Conservation (phyloP, 176 grass and related monocot species). For the Dendrocalamus sinicus region DNA sequence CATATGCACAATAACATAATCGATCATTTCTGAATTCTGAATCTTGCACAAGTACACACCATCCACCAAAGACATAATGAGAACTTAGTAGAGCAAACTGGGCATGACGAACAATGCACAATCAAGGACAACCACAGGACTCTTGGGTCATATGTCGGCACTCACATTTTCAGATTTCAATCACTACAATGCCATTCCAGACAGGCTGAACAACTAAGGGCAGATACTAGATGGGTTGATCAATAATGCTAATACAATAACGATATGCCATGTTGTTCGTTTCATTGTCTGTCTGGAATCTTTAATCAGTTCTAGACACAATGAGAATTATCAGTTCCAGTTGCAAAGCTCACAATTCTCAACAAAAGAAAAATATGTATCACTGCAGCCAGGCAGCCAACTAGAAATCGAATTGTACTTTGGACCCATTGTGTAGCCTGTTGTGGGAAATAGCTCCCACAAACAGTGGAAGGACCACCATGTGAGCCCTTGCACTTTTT, state of each 20-base stretch:
- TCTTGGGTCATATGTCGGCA: not conserved
- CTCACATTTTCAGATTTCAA: not conserved
- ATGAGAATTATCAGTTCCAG: not conserved
- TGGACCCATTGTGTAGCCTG: slow-evolving; percentile 6
- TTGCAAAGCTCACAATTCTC: slow-evolving; percentile 14
- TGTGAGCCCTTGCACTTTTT: not conserved
- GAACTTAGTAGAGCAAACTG: not conserved
- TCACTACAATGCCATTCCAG: not conserved
- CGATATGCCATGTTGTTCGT: not conserved
- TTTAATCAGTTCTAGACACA: slow-evolving; percentile 20
- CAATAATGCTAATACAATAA: not conserved
- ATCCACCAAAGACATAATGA: not conserved
- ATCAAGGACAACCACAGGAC: not conserved
- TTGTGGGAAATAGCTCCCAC: not conserved
- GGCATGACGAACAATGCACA: not conserved
- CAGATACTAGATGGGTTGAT: not conserved
- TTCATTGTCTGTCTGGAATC: slow-evolving; percentile 19
- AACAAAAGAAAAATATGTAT: not conserved
- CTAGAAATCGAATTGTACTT: slow-evolving; percentile 1
- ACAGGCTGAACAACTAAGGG: not conserved
- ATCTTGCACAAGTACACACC: not conserved
- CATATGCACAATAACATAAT: not conserved
- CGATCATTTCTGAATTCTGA: not conserved
- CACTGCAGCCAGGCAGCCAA: not conserved
- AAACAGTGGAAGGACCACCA: not conserved